Conservation (phyloP, 345 rosid species). For the Populus ilicifolia region DNA sequence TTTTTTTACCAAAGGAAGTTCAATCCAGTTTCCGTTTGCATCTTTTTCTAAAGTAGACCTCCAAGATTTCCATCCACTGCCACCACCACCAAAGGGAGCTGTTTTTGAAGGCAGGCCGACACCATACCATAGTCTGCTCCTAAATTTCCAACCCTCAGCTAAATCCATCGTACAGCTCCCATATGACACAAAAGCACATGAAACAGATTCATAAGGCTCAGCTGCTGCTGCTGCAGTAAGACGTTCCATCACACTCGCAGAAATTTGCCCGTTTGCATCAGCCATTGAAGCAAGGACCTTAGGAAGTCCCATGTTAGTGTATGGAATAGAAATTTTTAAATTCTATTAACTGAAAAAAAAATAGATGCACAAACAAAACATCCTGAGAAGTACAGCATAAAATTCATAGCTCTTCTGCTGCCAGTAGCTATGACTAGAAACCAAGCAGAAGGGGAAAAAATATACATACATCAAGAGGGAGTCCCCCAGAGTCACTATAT, state of each 20-base stretch:
- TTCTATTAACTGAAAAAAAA: conserved; percentile 5
- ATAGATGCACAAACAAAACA: conserved; percentile 14
- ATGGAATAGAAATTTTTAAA: conserved; percentile 4
- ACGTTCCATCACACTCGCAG: conserved; percentile 88
- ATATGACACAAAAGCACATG: conserved; percentile 96
- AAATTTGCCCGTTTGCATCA: conserved; percentile 91
- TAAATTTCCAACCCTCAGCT: conserved; percentile 96
- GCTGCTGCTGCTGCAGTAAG: conserved; percentile 96
- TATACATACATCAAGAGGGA: conserved; percentile 81
- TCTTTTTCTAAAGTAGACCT: conserved; percentile 80
- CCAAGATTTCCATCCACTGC: conserved; percentile 92
- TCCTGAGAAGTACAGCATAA: conserved; percentile 1
- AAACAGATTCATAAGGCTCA: conserved; percentile 95
- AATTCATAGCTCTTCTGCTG: background rate
- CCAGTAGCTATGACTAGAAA: background rate
- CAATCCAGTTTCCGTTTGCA: conserved; percentile 93
- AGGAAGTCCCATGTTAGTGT: conserved; percentile 21
- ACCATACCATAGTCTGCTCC: conserved; percentile 97
- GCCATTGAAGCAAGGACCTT: conserved; percentile 99
- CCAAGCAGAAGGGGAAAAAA: background rate
- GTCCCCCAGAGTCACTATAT: conserved; percentile 64
- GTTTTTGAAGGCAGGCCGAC: conserved; percentile 72
- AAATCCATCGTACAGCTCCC: conserved; percentile 93
- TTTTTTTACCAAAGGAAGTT: conserved; percentile 87
- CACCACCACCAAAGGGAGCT: conserved; percentile 78